phyloP scores from a whole-genome alignment of 2,329 filamentous ascomycete species.

The Hymenoscyphus occultus region DNA sequence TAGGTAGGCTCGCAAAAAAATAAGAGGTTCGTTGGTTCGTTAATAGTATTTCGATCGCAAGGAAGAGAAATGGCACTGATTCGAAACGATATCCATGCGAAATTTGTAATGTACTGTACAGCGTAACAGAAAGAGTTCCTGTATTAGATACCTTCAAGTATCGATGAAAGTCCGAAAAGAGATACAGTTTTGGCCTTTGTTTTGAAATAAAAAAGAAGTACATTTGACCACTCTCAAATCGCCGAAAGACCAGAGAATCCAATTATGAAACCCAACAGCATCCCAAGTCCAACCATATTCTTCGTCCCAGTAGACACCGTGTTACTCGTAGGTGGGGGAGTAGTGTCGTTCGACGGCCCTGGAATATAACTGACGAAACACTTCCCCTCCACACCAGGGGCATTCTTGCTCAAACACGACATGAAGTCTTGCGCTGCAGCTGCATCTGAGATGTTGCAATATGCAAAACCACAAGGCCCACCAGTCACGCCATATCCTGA shows the following conservation, averaged over 20 bases:
- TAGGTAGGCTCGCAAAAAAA: too few relatives aligned
- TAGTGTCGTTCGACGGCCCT: not conserved
- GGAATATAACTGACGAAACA: conserved; percentile 9
- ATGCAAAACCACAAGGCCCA: conserved; percentile 11
- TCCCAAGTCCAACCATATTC: conserved; percentile 4
- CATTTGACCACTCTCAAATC: not conserved
- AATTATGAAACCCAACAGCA: conserved; percentile 2
- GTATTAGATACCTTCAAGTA: too few relatives aligned
- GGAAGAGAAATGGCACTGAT: too few relatives aligned
- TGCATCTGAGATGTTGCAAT: conserved; percentile 11
- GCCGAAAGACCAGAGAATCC: not conserved
- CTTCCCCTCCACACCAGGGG: conserved; percentile 5
- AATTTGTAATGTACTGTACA: too few relatives aligned
- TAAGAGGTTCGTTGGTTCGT: too few relatives aligned
- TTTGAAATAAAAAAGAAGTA: not conserved
- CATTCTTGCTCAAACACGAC: conserved; percentile 6
- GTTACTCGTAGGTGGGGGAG: not conserved
- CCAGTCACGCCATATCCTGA: conserved; percentile 7
- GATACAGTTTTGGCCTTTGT: too few relatives aligned
- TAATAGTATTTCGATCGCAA: too few relatives aligned
- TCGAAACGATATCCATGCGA: too few relatives aligned
- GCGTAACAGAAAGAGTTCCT: too few relatives aligned
- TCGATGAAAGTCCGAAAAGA: too few relatives aligned
- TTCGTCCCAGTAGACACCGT: not conserved
- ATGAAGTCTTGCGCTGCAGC: not conserved